Evolutionary conservation across 441 rosid genomes (phyloP).

Genomic region (Gossypium trilobum): DNA sequence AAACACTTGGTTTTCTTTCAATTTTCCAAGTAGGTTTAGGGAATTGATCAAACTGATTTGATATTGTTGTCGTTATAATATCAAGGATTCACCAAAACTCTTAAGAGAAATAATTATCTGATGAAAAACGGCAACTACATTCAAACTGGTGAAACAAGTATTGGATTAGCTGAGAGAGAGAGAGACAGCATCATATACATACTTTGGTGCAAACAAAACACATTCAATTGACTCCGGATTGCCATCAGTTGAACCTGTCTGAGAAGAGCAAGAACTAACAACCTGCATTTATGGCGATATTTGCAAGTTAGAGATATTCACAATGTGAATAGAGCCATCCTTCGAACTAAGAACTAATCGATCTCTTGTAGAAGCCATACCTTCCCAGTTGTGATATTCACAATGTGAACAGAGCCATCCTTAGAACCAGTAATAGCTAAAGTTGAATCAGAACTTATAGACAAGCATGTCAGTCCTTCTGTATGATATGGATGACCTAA

Average conservation of each 20-base stretch:
- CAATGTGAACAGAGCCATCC: conserved; percentile 70
- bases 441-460: conserved; percentile 61
- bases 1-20: neutral
- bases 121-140: neutral
- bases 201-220: conserved; percentile 58
- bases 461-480: conserved; percentile 67
- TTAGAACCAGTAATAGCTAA: conserved; percentile 71
- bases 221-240: conserved; percentile 57
- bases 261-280: conserved; percentile 56
- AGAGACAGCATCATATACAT: conserved; percentile 6
- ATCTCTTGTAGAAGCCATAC: conserved; percentile 26
- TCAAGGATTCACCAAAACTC: neutral
- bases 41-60: neutral
- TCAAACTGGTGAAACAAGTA: neutral
- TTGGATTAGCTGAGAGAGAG: neutral
- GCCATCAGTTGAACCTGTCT: conserved; percentile 61
- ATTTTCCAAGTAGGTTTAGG: neutral
- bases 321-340: conserved; percentile 68
- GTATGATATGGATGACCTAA: conserved; percentile 80
- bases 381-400: conserved; percentile 66
- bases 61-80: neutral
- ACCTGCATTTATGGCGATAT: conserved; percentile 44
- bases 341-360: conserved; percentile 19
- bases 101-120: neutral
- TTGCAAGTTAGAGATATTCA: conserved; percentile 23